Evolutionary conservation across 495 filamentous ascomycete species (phyloP).

Genomic region (Hyaloscypha bicolor): DNA sequence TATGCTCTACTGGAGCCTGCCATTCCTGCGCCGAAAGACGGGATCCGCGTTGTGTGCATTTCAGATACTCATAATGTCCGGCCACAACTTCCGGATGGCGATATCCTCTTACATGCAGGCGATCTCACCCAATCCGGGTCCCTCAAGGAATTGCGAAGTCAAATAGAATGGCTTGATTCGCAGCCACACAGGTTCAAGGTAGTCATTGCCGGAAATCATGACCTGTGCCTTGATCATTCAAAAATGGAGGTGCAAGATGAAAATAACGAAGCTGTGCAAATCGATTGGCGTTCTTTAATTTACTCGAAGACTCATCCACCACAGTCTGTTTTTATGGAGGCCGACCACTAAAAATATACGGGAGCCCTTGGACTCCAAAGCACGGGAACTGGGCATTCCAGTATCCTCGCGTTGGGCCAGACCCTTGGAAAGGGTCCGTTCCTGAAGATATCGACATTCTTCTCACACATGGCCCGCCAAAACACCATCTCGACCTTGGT

Average conservation of each 20-base stretch:
- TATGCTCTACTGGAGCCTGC: background rate
- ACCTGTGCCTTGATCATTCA: constrained; percentile 69
- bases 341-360: constrained; percentile 52
- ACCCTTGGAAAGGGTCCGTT: constrained; percentile 52
- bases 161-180: constrained; percentile 73
- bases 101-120: constrained; percentile 85
- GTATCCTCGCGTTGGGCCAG: constrained; percentile 37
- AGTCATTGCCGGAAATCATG: constrained; percentile 83
- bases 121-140: constrained; percentile 76
- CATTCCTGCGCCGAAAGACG: constrained; percentile 47
- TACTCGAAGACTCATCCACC: constrained; percentile 47
- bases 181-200: constrained; percentile 77
- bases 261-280: background rate
- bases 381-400: constrained; percentile 57
- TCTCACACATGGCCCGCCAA: constrained; percentile 74
- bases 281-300: constrained; percentile 48
- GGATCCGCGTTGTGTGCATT: constrained; percentile 67
- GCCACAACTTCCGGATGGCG: constrained; percentile 67
- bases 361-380: constrained; percentile 50
- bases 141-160: constrained; percentile 65
- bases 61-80: constrained; percentile 75
- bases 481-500: constrained; percentile 66
- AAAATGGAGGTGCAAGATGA: constrained; percentile 20
- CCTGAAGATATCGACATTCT: constrained; percentile 77
- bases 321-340: constrained; percentile 47